Evolutionary conservation across 306 rosid species (phyloP), one percentile per base, ranked within the genome.

Genomic region (Inga leiocalycina): DNA sequence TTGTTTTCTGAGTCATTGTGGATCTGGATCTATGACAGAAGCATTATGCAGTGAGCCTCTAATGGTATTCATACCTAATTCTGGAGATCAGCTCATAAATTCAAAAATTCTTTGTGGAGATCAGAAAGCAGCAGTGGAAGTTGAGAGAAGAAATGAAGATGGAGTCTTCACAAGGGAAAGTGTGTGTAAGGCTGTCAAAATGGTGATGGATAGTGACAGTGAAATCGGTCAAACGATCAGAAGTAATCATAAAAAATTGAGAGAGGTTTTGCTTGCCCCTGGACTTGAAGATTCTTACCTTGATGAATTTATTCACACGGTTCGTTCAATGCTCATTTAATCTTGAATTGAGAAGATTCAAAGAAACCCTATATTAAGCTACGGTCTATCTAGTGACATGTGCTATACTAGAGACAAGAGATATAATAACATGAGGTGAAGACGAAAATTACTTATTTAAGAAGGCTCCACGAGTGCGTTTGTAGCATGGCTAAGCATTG

Each of bases 111-210:
- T 64, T 39, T 4, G 19, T 64, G 39, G 8, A 14, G 69, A 64
- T 27, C 16, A 27, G 19, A 1, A 64, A 27, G 9, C 14, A 0
- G 69, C 39, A 30, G 69, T 27, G 10, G 69, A 64, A 30, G 69
- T 64, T 27, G 69, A 64, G 41, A 64, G 69, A 30, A 17, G 12
- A 4, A 20, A 30, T 27, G 39, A 24, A 64, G 19, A 64, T 64
- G 97, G 95, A 32, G 17, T 15, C 4, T 91, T 94, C 75, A 85
- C 75, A 0, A 90, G 19, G 76, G 91, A 89, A 46, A 84, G 82
- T 46, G 93, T 91, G 62, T 85, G 88, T 69, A 71, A 88, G 57
- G 92, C 84, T 15, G 87, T 89, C 56, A 81, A 20, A 70, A 34
- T 78, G 1, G 89, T 90, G 8, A 86, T 85, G 89, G 91, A 88